A percentile compares a stretch with the other conserved stretches of the same genome.
These are phyloP conservation scores for Penicillium sp. DNA, from an alignment of 2,329 filamentous ascomycete species.

Conservation along the genomic window DNA sequence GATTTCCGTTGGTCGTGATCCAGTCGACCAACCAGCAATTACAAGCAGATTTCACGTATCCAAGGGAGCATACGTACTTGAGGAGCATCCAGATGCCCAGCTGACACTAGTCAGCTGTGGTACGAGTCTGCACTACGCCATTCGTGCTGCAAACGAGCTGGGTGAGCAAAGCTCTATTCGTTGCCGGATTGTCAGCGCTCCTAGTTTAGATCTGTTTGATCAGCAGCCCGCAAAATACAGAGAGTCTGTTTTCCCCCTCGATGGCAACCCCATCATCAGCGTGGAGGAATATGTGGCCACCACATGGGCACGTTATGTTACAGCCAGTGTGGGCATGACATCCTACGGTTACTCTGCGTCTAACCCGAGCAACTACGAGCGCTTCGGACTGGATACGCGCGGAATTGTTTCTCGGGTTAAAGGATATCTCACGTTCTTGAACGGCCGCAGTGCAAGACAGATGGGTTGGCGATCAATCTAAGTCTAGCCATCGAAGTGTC, in stretches of 20 bases:
- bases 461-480: not conserved
- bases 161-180: constrained; percentile 68
- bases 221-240: constrained; percentile 83
- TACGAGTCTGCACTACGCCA: constrained; percentile 81
- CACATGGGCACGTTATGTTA: constrained; percentile 16
- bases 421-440: not conserved
- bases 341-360: constrained; percentile 20
- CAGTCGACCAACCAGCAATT: constrained; percentile 43
- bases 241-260: constrained; percentile 72
- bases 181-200: constrained; percentile 84
- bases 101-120: constrained; percentile 85
- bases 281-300: constrained; percentile 61
- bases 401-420: not conserved
- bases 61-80: constrained; percentile 86
- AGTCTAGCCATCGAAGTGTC: too few species aligned
- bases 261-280: constrained; percentile 81
- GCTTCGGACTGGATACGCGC: not conserved
- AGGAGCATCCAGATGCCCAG: constrained; percentile 69
- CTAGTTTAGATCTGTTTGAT: constrained; percentile 90
- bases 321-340: constrained; percentile 24
- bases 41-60: constrained; percentile 41
- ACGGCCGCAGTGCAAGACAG: constrained; percentile 1
- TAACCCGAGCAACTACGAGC: constrained; percentile 7
- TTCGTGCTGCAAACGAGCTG: constrained; percentile 77
- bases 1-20: constrained; percentile 51